phyloP scores from a whole-genome alignment of 2,329 filamentous ascomycete species.

The Epichloe elymi region DNA sequence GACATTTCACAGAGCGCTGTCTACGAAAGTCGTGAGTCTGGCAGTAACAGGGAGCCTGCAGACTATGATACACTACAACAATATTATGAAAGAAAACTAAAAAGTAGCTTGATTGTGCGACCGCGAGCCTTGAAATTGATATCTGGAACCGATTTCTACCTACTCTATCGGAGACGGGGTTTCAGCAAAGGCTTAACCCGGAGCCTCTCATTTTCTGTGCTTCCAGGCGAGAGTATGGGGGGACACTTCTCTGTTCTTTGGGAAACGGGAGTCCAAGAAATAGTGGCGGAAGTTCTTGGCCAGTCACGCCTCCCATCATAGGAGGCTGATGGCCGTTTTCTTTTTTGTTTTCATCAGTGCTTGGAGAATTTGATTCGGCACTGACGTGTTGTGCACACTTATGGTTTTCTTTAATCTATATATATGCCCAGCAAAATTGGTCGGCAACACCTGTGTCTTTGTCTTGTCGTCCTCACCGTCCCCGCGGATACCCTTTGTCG shows the following conservation, averaged over 20 bases:
- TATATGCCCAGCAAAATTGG: slow-evolving; percentile 9
- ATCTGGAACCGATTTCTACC: background rate
- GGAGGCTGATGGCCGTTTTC: slow-evolving; percentile 4
- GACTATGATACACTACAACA: slow-evolving; percentile 15
- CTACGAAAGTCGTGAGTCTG: slow-evolving; percentile 22
- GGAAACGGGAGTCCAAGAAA: background rate
- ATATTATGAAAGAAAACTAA: slow-evolving; percentile 5
- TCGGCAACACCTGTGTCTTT: slow-evolving; percentile 5
- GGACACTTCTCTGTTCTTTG: background rate
- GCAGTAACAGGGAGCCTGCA: slow-evolving; percentile 12
- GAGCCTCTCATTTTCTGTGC: background rate
- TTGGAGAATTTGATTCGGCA: background rate
- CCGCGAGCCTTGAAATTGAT: background rate
- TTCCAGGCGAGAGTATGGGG: background rate
- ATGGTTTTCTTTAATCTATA: slow-evolving; percentile 10
- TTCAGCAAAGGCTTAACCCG: background rate
- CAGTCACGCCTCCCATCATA: background rate
- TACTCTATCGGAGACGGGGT: slow-evolving; percentile 1
- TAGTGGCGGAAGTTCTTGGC: background rate
- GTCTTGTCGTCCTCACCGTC: slow-evolving; percentile 12
- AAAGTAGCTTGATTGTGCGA: slow-evolving; percentile 4
- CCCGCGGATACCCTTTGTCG: slow-evolving; percentile 16
- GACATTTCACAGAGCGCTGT: slow-evolving; percentile 18
- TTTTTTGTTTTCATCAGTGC: slow-evolving; percentile 8
- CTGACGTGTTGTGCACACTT: slow-evolving; percentile 8